phyloP scores from a whole-genome alignment of 1,284 basidiomycete species.

The Moesziomyces aphidis region DNA sequence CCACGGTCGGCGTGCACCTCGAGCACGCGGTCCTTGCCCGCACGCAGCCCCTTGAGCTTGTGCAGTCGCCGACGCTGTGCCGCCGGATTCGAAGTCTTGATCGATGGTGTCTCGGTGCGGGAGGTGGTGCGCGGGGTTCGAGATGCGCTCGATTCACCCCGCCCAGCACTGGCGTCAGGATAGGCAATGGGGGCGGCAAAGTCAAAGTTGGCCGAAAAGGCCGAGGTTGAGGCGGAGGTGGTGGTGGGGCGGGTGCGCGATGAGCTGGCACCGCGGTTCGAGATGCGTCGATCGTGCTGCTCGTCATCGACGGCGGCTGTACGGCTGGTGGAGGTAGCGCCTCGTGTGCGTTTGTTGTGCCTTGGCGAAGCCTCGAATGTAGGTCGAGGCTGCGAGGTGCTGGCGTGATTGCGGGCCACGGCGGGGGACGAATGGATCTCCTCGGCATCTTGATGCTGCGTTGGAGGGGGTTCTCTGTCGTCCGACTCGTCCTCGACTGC shows the following conservation, averaged over 20 bases:
- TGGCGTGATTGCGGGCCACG: neutral
- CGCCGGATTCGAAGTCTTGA: conserved; percentile 32
- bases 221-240: neutral
- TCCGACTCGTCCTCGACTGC: conserved; percentile 37
- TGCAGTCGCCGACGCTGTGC: conserved; percentile 18
- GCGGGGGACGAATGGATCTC: neutral
- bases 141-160: neutral
- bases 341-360: conserved; percentile 18
- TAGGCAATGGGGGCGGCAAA: conserved; percentile 18
- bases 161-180: neutral
- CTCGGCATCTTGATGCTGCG: neutral
- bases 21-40: conserved; percentile 30
- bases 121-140: neutral
- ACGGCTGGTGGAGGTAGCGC: conserved; percentile 1
- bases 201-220: conserved; percentile 13
- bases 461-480: conserved; percentile 5
- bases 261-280: neutral
- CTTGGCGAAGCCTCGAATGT: neutral
- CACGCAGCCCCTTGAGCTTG: conserved; percentile 28
- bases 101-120: conserved; percentile 5
- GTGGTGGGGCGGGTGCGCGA: neutral
- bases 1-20: conserved; percentile 8
- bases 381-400: too few relatives aligned
- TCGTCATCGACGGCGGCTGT: neutral
- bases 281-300: conserved; percentile 5